phyloP scores from a whole-genome alignment of 2,329 filamentous ascomycete species.

The Trichoderma sp. region DNA sequence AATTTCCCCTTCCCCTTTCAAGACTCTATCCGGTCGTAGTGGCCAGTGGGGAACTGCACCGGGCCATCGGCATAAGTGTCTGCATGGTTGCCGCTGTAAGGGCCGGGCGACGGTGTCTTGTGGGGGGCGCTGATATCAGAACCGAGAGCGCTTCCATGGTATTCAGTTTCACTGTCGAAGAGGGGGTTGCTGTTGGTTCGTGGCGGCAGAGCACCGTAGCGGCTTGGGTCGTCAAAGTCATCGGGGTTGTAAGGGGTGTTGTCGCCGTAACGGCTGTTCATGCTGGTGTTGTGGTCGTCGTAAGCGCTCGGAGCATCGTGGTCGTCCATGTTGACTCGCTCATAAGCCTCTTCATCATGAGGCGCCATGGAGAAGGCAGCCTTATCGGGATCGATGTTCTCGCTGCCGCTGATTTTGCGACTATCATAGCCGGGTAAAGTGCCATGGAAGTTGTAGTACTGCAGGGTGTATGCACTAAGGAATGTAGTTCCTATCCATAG shows the following conservation, averaged over 20 bases:
- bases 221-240: slow-evolving; percentile 46
- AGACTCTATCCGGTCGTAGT: slow-evolving; percentile 57
- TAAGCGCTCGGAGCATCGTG: slow-evolving; percentile 49
- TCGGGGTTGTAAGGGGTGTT: slow-evolving; percentile 46
- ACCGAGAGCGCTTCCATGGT: slow-evolving; percentile 40
- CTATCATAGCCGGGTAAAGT: slow-evolving; percentile 65
- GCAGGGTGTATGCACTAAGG: slow-evolving; percentile 62
- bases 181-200: slow-evolving; percentile 44
- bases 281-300: slow-evolving; percentile 35
- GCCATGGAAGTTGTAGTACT: slow-evolving; percentile 66
- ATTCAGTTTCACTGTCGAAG: slow-evolving; percentile 58
- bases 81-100: slow-evolving; percentile 41
- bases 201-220: slow-evolving; percentile 46
- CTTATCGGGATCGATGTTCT: slow-evolving; percentile 69
- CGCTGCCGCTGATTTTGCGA: slow-evolving; percentile 44
- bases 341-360: slow-evolving; percentile 69
- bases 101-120: slow-evolving; percentile 29
- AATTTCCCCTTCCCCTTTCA: background rate
- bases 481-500: slow-evolving; percentile 58
- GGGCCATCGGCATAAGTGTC: slow-evolving; percentile 54
- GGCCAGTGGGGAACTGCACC: slow-evolving; percentile 59
- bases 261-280: slow-evolving; percentile 42
- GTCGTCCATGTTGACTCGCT: slow-evolving; percentile 62
- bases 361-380: slow-evolving; percentile 69
- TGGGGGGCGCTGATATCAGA: slow-evolving; percentile 10